Evolutionary conservation across 2,329 filamentous ascomycete genomes (phyloP).

Genomic region (Elsinoe ampelina): DNA sequence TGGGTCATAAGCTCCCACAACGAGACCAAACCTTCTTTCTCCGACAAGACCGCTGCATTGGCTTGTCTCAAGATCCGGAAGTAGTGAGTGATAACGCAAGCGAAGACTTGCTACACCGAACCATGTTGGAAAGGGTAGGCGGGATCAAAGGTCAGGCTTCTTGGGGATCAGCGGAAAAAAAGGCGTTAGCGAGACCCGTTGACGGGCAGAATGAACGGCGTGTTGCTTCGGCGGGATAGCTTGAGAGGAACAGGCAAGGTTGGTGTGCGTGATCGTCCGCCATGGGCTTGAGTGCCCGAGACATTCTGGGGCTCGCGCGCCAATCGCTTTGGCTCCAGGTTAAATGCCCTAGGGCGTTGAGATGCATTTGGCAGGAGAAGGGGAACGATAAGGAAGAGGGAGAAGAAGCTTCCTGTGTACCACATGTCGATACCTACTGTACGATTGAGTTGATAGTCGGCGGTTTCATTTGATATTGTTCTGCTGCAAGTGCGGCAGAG

Average conservation of each 20-base stretch:
- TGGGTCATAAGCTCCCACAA: background rate
- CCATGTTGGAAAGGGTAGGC: background rate
- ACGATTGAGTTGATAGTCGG: too few species aligned
- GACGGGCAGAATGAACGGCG: constrained; percentile 1
- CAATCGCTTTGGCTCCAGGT: constrained; percentile 4
- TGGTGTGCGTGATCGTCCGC: constrained; percentile 7
- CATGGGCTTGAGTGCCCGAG: background rate
- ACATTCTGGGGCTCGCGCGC: constrained; percentile 2
- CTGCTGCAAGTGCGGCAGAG: too few species aligned
- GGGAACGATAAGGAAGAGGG: background rate
- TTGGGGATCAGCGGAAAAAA: background rate
- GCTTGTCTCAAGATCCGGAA: background rate
- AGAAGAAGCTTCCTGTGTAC: too few species aligned
- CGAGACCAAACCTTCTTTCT: background rate
- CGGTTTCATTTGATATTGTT: too few species aligned
- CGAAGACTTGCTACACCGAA: constrained; percentile 4
- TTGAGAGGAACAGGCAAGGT: constrained; percentile 8
- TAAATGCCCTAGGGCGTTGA: background rate
- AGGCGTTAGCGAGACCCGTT: constrained; percentile 9
- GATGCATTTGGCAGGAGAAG: background rate
- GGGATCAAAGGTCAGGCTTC: background rate
- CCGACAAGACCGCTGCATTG: background rate
- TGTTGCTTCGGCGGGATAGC: constrained; percentile 3
- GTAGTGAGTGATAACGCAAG: background rate
- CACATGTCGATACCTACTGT: too few species aligned